Conservation (phyloP, 2,329 filamentous ascomycete species). For the Penicillium fuscoglaucum region DNA sequence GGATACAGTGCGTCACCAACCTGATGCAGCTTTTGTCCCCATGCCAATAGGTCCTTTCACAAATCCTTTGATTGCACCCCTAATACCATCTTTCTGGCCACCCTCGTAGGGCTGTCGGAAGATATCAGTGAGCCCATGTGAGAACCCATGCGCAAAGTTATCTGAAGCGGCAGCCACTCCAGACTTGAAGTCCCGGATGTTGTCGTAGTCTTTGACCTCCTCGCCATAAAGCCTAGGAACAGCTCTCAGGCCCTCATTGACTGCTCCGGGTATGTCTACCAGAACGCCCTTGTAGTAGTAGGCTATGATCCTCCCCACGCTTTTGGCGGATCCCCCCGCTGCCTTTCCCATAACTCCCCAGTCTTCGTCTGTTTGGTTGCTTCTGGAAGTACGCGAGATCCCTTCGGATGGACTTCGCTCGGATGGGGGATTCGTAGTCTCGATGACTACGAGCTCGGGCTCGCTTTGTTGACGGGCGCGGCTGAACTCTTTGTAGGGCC, state of each 20-base stretch:
- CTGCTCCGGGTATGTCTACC: slow-evolving; percentile 41
- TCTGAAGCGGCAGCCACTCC: slow-evolving; percentile 37
- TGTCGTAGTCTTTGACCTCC: slow-evolving; percentile 32
- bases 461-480: slow-evolving; percentile 8
- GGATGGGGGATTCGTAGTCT: background rate
- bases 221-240: slow-evolving; percentile 42
- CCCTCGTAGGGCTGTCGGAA: slow-evolving; percentile 34
- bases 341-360: slow-evolving; percentile 5
- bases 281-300: slow-evolving; percentile 35
- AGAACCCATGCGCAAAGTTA: slow-evolving; percentile 35
- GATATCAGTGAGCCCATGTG: slow-evolving; percentile 36
- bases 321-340: slow-evolving; percentile 22
- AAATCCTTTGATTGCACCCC: slow-evolving; percentile 37
- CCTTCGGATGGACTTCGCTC: background rate
- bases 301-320: slow-evolving; percentile 30
- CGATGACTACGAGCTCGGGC: slow-evolving; percentile 6
- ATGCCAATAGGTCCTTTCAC: slow-evolving; percentile 32
- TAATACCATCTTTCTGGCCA: slow-evolving; percentile 33
- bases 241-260: slow-evolving; percentile 38
- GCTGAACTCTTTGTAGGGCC: slow-evolving; percentile 26
- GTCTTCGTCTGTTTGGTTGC: background rate
- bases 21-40: slow-evolving; percentile 11
- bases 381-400: background rate
- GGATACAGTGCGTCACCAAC: background rate
- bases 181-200: slow-evolving; percentile 36